Percentiles rank a stretch among this genome's conserved stretches.
Conservation (phyloP, 2,329 filamentous ascomycete genomes). For the Botrytis hyacinthi region DNA sequence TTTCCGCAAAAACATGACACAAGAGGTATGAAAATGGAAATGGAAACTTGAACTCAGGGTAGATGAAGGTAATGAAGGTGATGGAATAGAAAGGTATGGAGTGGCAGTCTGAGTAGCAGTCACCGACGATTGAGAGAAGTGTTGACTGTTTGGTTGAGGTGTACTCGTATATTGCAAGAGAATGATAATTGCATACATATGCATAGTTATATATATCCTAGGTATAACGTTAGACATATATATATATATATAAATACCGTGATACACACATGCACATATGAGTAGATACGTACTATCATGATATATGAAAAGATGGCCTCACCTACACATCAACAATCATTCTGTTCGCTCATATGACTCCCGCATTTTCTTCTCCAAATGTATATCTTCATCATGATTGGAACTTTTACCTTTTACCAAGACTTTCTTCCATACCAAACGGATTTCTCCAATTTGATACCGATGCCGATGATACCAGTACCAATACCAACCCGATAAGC, state of each 20-base stretch:
- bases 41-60: neutral
- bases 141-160: neutral
- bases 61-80: neutral
- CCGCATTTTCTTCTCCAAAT: too few relatives aligned
- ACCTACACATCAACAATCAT: neutral
- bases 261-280: neutral
- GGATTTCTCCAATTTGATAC: neutral
- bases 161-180: neutral
- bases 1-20: neutral
- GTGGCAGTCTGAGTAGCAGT: neutral
- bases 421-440: neutral
- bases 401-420: neutral
- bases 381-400: neutral
- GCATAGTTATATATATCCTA: neutral
- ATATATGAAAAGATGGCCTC: neutral
- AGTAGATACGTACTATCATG: neutral
- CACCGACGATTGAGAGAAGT: too few relatives aligned
- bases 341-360: neutral
- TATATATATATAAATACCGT: neutral
- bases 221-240: too few relatives aligned
- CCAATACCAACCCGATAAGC: conserved; percentile 9
- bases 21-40: neutral
- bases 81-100: neutral
- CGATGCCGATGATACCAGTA: neutral
- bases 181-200: neutral